A percentile compares a stretch with the other conserved stretches of the same genome.
These are phyloP conservation scores for Penicillium parvum DNA, from an alignment of 495 filamentous ascomycete genomes.

Conservation along the genomic window DNA sequence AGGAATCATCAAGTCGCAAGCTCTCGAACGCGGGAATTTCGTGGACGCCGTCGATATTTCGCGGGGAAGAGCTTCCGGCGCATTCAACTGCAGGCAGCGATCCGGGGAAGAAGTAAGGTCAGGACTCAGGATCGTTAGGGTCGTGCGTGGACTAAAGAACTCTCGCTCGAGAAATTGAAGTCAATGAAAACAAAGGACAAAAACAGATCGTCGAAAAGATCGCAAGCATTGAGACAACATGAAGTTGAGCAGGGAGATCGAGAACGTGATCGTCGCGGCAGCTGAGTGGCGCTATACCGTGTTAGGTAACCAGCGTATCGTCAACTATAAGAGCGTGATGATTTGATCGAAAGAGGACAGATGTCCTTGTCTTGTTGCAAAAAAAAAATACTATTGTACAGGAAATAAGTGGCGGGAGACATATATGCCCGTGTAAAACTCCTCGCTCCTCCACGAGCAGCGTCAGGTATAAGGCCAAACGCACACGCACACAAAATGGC, in stretches of 20 bases:
- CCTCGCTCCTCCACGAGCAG: slow-evolving; percentile 2
- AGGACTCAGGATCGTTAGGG: no score
- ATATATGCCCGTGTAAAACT: slow-evolving; percentile 1
- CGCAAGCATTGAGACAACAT: slow-evolving; percentile 3
- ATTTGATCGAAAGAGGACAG: no score
- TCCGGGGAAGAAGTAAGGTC: slow-evolving; percentile 9
- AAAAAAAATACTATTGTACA: slow-evolving; percentile 25
- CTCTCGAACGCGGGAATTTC: slow-evolving; percentile 14
- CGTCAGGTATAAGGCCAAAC: no score
- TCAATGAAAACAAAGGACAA: slow-evolving; percentile 9
- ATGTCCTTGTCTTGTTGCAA: no score
- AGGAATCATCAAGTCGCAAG: slow-evolving; percentile 44
- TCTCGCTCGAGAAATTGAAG: not conserved
- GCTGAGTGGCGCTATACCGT: slow-evolving; percentile 25
- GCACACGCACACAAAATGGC: no score
- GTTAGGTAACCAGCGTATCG: slow-evolving; percentile 13
- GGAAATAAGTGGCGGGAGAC: slow-evolving; percentile 10
- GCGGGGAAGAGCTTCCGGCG: slow-evolving; percentile 38
- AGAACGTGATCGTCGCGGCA: slow-evolving; percentile 31
- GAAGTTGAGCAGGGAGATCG: slow-evolving; percentile 19
- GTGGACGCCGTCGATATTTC: slow-evolving; percentile 27
- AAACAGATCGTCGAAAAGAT: slow-evolving; percentile 6
- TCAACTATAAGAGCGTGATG: not conserved
- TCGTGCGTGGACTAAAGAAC: not conserved
- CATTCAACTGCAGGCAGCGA: slow-evolving; percentile 32